A percentile compares a stretch with the other conserved stretches of the same genome.
phyloP scores from a whole-genome alignment of 2,329 filamentous ascomycete species.

The Fusarium humuli region DNA sequence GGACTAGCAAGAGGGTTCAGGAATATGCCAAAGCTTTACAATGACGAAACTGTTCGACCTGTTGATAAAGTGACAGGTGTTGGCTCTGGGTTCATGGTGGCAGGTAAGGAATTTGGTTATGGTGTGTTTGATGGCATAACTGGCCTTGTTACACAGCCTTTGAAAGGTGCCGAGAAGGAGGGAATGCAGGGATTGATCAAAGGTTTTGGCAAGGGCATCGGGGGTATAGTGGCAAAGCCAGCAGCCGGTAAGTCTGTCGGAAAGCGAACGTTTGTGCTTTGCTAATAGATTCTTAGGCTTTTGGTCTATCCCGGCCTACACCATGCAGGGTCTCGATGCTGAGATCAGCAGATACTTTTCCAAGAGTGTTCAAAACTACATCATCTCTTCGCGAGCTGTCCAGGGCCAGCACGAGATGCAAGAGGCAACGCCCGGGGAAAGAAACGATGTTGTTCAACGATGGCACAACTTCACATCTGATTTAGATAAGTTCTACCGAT shows the following conservation, averaged over 20 bases:
- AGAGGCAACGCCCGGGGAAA: slow-evolving; percentile 67
- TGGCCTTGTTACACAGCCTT: slow-evolving; percentile 82
- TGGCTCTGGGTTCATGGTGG: slow-evolving; percentile 79
- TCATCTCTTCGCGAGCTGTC: slow-evolving; percentile 79
- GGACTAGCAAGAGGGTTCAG: slow-evolving; percentile 88
- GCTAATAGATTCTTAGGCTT: slow-evolving; percentile 55
- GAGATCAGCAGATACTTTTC: slow-evolving; percentile 79
- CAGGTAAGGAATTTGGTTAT: slow-evolving; percentile 80
- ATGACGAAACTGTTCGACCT: slow-evolving; percentile 84
- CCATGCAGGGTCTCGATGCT: slow-evolving; percentile 84
- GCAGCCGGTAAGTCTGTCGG: slow-evolving; percentile 69
- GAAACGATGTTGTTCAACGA: slow-evolving; percentile 70
- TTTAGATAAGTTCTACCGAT: slow-evolving; percentile 69
- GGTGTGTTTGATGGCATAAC: slow-evolving; percentile 86
- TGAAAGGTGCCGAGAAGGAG: slow-evolving; percentile 66
- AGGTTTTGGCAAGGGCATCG: slow-evolving; percentile 84
- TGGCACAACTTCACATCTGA: slow-evolving; percentile 73
- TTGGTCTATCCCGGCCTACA: slow-evolving; percentile 81
- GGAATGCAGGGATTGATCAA: slow-evolving; percentile 74
- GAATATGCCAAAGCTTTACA: slow-evolving; percentile 86
- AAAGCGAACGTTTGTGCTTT: background rate
- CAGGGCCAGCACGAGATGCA: slow-evolving; percentile 78
- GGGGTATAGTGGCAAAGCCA: slow-evolving; percentile 85
- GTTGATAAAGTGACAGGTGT: slow-evolving; percentile 82
- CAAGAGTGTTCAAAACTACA: slow-evolving; percentile 80